phyloP scores from a whole-genome alignment of 768 basidiomycete genomes.

The Calocybe cyanea region DNA sequence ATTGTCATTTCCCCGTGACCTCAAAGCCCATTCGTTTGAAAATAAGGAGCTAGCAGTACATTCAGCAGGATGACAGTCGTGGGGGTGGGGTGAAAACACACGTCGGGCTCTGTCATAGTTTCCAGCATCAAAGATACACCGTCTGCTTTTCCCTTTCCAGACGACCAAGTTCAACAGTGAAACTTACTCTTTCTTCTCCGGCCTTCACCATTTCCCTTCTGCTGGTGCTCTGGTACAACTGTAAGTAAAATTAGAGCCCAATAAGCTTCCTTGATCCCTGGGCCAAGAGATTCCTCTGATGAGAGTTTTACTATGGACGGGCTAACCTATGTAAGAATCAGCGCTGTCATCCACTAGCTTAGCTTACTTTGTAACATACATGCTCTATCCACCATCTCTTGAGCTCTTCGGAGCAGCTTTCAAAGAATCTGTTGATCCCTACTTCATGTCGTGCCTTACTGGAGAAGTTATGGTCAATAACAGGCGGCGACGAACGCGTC shows the following conservation, averaged over 20 bases:
- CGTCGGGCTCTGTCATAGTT: conserved; percentile 24
- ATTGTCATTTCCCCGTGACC: conserved; percentile 13
- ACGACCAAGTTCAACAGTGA: too few relatives aligned
- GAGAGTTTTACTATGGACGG: conserved; percentile 15
- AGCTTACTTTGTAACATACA: conserved; percentile 10
- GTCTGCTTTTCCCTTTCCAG: conserved; percentile 19
- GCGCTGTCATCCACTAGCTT: background rate
- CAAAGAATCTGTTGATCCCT: conserved; percentile 24
- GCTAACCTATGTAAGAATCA: conserved; percentile 16
- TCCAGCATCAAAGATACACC: conserved; percentile 21
- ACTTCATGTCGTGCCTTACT: conserved; percentile 24
- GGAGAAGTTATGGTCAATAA: background rate
- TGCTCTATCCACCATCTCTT: conserved; percentile 27
- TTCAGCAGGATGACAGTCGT: conserved; percentile 17
- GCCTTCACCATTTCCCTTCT: conserved; percentile 24
- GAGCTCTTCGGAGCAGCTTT: conserved; percentile 12
- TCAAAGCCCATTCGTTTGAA: conserved; percentile 15
- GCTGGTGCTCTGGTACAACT: conserved; percentile 24
- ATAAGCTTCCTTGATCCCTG: conserved; percentile 16
- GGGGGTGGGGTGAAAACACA: conserved; percentile 10
- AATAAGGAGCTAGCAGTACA: conserved; percentile 13
- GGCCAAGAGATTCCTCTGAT: conserved; percentile 16
- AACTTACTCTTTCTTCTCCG: conserved; percentile 21
- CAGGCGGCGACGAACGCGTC: too few relatives aligned
- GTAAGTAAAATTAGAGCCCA: conserved; percentile 28